phyloP scores from a whole-genome alignment of 169 alveolate species.

The Ichthyophthirius multifiliis region DNA sequence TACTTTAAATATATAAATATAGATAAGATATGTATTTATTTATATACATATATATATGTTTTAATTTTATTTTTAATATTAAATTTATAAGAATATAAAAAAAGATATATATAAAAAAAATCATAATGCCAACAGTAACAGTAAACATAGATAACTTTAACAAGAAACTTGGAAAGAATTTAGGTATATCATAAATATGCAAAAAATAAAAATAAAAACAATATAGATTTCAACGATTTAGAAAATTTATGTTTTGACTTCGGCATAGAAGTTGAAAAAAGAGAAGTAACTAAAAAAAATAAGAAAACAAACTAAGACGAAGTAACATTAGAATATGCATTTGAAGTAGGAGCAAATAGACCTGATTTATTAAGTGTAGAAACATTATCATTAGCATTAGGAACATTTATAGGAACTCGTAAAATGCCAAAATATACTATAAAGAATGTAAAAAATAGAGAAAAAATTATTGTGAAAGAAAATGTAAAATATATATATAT shows the following conservation, averaged over 20 bases:
- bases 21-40: too few species aligned
- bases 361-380: slow-evolving; percentile 78
- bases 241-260: slow-evolving; percentile 70
- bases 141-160: slow-evolving; percentile 35
- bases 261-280: slow-evolving; percentile 71
- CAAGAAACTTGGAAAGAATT: slow-evolving; percentile 20
- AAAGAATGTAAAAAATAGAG: slow-evolving; percentile 3
- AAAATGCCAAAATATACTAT: slow-evolving; percentile 25
- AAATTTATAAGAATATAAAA: too few species aligned
- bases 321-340: slow-evolving; percentile 48
- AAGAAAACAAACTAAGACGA: slow-evolving; percentile 31
- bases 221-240: slow-evolving; percentile 59
- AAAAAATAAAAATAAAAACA: background rate
- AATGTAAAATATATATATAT: slow-evolving; percentile 12
- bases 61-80: too few species aligned
- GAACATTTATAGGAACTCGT: slow-evolving; percentile 49
- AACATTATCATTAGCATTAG: slow-evolving; percentile 65
- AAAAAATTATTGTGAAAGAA: slow-evolving; percentile 35
- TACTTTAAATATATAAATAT: too few species aligned
- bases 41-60: too few species aligned
- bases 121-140: slow-evolving; percentile 51
- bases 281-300: slow-evolving; percentile 28
- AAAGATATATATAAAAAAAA: background rate
- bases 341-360: slow-evolving; percentile 83
- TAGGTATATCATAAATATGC: slow-evolving; percentile 8